Conservation (phyloP, 371 early-diverging fungal genomes). For the Mortierella sp. region DNA sequence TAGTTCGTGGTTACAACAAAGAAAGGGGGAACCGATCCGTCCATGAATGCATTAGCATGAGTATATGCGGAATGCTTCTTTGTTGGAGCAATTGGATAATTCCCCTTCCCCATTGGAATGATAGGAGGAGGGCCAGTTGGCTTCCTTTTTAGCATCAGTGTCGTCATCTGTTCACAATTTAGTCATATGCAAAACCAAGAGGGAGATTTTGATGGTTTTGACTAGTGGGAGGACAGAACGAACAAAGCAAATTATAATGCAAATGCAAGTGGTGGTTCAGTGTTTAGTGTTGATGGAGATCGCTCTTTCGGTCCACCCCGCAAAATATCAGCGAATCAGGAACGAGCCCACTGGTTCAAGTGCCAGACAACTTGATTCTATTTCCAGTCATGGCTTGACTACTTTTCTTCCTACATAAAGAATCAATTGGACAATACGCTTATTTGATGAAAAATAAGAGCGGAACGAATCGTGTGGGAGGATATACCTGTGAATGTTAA, state of each 20-base stretch:
- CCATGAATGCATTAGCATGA: no score
- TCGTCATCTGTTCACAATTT: neutral
- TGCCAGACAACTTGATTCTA: neutral
- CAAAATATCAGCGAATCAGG: conserved; percentile 44
- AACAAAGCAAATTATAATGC: neutral
- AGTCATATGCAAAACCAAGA: conserved; percentile 1
- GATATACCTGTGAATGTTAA: no score
- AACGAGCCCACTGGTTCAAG: conserved; percentile 21
- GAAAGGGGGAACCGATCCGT: no score
- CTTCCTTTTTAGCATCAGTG: no score
- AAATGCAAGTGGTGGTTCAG: neutral
- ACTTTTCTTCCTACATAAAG: neutral
- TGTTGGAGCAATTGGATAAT: no score
- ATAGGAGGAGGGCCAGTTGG: no score
- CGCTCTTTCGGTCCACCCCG: conserved; percentile 16
- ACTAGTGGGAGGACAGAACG: neutral
- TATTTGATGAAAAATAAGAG: neutral
- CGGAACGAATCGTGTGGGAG: conserved; percentile 1
- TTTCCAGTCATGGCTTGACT: no score
- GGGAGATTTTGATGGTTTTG: neutral
- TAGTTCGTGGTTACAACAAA: no score
- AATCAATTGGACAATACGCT: neutral
- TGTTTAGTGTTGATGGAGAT: neutral
- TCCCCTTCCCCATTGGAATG: no score
- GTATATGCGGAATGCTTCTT: no score